phyloP scores from a whole-genome alignment of 2,329 filamentous ascomycete species.

The Didymella arachidicola region DNA sequence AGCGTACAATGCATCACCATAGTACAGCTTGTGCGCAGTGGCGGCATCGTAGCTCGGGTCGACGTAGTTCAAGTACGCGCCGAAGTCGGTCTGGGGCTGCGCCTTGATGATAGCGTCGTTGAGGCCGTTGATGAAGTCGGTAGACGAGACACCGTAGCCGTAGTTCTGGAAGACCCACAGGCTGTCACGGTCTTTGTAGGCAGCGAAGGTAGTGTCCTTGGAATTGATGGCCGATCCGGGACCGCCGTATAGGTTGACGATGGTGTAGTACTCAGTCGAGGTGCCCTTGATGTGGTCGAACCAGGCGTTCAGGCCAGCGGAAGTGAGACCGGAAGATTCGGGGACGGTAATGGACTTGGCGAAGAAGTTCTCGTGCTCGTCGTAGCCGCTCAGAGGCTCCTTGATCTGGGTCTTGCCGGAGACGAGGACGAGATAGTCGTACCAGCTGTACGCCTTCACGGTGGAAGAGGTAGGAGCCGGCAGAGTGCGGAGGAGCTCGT shows the following conservation, averaged over 20 bases:
- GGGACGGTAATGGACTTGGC: conserved; percentile 54
- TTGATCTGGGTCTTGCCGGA: conserved; percentile 40
- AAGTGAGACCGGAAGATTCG: conserved; percentile 42
- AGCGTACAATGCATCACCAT: conserved; percentile 49
- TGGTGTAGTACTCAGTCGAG: conserved; percentile 43
- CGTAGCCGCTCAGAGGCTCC: conserved; percentile 45
- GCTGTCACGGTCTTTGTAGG: conserved; percentile 48
- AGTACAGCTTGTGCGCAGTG: conserved; percentile 61
- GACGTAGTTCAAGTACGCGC: conserved; percentile 63
- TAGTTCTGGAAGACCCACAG: conserved; percentile 52
- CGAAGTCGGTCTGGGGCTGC: conserved; percentile 53
- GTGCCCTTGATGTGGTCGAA: conserved; percentile 44
- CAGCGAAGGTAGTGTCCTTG: conserved; percentile 45
- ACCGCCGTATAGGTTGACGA: conserved; percentile 52
- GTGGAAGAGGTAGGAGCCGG: conserved; percentile 35
- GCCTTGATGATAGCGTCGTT: conserved; percentile 50
- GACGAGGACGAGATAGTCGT: conserved; percentile 55
- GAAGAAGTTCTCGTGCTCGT: conserved; percentile 52
- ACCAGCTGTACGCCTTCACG: conserved; percentile 44
- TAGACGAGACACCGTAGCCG: conserved; percentile 34
- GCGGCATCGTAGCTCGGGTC: conserved; percentile 58
- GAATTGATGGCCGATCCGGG: conserved; percentile 48
- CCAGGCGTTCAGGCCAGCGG: conserved; percentile 37
- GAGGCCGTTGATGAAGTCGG: conserved; percentile 54
- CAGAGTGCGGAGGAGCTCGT: conserved; percentile 51